A percentile compares a stretch with the other conserved stretches of the same genome.
phyloP scores from a whole-genome alignment of 192 early-diverging fungal genomes.

The Radiomyces spectabilis region DNA sequence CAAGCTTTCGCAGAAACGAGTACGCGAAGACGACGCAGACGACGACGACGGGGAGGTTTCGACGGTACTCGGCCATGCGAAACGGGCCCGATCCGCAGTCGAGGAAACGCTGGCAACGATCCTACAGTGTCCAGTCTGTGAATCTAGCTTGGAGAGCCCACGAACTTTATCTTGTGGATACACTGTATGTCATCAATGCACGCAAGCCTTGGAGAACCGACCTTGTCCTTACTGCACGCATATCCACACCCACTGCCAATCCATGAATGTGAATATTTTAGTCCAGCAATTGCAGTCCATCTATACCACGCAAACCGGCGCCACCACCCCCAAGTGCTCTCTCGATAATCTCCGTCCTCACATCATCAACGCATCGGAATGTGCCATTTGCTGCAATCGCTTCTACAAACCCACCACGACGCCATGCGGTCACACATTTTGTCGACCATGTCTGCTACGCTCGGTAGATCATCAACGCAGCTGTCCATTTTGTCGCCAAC shows the following conservation, averaged over 20 bases:
- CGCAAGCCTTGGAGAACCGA: constrained; percentile 2
- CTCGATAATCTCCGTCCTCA: background rate
- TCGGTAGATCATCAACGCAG: constrained; percentile 39
- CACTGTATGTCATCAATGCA: constrained; percentile 27
- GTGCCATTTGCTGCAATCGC: constrained; percentile 46
- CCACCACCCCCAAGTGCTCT: background rate
- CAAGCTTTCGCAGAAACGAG: no score
- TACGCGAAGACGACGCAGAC: no score
- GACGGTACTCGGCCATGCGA: no score
- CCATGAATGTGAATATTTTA: no score
- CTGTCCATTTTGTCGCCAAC: constrained; percentile 39
- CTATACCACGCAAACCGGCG: no score
- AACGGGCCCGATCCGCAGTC: background rate
- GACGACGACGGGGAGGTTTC: no score
- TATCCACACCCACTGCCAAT: constrained; percentile 24
- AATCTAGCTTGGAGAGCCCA: constrained; percentile 23
- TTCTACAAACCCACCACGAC: constrained; percentile 53
- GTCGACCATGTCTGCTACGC: constrained; percentile 48
- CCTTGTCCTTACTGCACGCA: constrained; percentile 5
- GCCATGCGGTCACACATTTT: constrained; percentile 64
- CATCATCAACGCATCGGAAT: constrained; percentile 33
- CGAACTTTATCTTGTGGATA: constrained; percentile 38
- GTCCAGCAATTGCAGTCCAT: constrained; percentile 19
- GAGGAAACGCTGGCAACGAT: background rate
- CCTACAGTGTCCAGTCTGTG: constrained; percentile 28